Percentiles rank a stretch among this genome's conserved stretches.
Conservation (phyloP, 2,329 filamentous ascomycete genomes). For the Clarireedia monteithiana region DNA sequence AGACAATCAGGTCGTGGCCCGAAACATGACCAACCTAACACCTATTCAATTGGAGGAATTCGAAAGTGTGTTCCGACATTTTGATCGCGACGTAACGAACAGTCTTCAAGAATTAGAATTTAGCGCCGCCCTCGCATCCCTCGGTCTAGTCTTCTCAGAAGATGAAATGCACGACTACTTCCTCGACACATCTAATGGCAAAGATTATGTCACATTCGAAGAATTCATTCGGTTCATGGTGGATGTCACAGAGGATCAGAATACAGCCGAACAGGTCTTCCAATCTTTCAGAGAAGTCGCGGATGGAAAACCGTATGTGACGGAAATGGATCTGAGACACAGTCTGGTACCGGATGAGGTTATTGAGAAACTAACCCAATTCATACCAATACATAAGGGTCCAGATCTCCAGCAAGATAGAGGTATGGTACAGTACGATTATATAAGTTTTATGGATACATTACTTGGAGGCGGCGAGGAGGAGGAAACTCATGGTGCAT, state of each 20-base stretch:
- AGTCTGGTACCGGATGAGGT: constrained; percentile 94
- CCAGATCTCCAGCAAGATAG: constrained; percentile 82
- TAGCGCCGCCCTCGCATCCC: constrained; percentile 85
- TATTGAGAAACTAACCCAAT: constrained; percentile 82
- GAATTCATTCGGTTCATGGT: constrained; percentile 99
- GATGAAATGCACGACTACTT: constrained; percentile 98
- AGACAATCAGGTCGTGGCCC: constrained; percentile 96
- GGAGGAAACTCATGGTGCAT: constrained; percentile 17
- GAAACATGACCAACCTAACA: constrained; percentile 97
- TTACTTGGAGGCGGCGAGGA: constrained; percentile 43
- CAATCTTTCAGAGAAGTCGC: constrained; percentile 96
- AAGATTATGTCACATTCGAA: constrained; percentile 84
- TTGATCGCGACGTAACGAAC: constrained; percentile 89
- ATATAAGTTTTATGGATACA: constrained; percentile 94
- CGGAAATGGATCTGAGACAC: constrained; percentile 92
- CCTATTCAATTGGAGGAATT: constrained; percentile 98
- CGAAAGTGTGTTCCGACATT: constrained; percentile 95
- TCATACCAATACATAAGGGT: constrained; percentile 77
- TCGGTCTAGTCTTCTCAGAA: constrained; percentile 93
- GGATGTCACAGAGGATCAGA: constrained; percentile 96
- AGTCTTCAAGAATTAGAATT: constrained; percentile 90
- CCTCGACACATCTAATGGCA: constrained; percentile 71
- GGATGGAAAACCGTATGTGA: constrained; percentile 97
- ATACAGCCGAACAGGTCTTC: constrained; percentile 96
- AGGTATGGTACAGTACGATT: constrained; percentile 83